Evolutionary conservation across 2,329 filamentous ascomycete species (phyloP).

Genomic region (Myriosclerotinia duriaeana): DNA sequence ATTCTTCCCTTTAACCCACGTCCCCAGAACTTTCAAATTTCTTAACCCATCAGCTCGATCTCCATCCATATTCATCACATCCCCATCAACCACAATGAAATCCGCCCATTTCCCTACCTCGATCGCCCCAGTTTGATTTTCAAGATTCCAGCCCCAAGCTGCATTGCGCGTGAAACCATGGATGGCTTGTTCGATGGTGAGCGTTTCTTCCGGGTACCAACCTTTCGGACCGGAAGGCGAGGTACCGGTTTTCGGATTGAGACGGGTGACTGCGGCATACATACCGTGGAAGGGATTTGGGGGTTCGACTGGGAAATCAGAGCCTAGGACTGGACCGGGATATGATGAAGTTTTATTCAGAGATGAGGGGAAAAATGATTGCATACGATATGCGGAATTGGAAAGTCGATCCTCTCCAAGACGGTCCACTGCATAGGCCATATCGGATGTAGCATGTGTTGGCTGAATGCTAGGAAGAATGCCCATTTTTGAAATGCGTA

Average conservation of each 20-base stretch:
- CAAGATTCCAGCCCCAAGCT: conserved; percentile 59
- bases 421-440: conserved; percentile 62
- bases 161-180: conserved; percentile 61
- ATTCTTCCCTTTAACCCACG: conserved; percentile 62
- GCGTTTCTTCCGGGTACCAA: conserved; percentile 60
- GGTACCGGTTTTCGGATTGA: conserved; percentile 56
- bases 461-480: conserved; percentile 67
- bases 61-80: conserved; percentile 46
- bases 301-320: conserved; percentile 71
- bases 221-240: conserved; percentile 50
- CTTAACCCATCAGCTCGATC: conserved; percentile 49
- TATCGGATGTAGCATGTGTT: conserved; percentile 70
- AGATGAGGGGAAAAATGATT: conserved; percentile 52
- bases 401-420: conserved; percentile 56
- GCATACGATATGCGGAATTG: conserved; percentile 65
- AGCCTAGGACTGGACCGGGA: conserved; percentile 57
- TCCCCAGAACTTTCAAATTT: conserved; percentile 58
- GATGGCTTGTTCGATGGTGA: conserved; percentile 59
- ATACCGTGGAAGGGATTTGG: conserved; percentile 66
- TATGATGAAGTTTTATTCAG: conserved; percentile 20
- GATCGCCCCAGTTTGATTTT: conserved; percentile 59
- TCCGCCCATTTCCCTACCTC: conserved; percentile 62
- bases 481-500: conserved; percentile 55
- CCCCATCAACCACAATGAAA: conserved; percentile 66
- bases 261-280: conserved; percentile 64